A percentile compares a stretch with the other conserved stretches of the same genome.
Conservation (phyloP, 2,329 filamentous ascomycete species). For the Malbranchea cinnamomea region DNA sequence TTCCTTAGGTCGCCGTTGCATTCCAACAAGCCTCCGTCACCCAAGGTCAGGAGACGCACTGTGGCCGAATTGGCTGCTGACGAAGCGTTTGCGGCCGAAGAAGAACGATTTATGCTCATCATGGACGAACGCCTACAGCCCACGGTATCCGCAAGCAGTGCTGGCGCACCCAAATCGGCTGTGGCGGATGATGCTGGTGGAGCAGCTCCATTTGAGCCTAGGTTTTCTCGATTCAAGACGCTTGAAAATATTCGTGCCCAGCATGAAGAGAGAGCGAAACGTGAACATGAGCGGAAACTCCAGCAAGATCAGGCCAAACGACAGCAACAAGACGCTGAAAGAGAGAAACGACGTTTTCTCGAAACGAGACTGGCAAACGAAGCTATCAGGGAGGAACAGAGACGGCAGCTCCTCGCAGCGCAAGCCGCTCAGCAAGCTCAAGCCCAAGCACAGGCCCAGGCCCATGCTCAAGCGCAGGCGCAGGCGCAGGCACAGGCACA, state of each 20-base stretch:
- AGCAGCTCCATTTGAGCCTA: conserved; percentile 61
- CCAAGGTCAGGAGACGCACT: conserved; percentile 83
- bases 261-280: conserved; percentile 51
- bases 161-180: conserved; percentile 44
- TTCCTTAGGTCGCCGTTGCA: conserved; percentile 63
- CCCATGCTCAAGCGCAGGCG: conserved; percentile 1
- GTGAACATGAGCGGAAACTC: conserved; percentile 32
- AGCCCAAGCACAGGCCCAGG: conserved; percentile 21
- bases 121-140: conserved; percentile 69
- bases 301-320: conserved; percentile 36
- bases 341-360: conserved; percentile 32
- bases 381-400: conserved; percentile 25
- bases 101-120: conserved; percentile 84
- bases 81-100: conserved; percentile 75
- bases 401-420: conserved; percentile 27
- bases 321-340: conserved; percentile 33
- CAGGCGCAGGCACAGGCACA: not conserved
- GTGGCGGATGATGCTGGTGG: conserved; percentile 60
- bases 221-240: conserved; percentile 84
- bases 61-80: conserved; percentile 90
- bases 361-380: conserved; percentile 31
- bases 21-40: conserved; percentile 58
- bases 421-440: conserved; percentile 34
- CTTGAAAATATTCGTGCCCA: conserved; percentile 71
- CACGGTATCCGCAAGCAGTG: conserved; percentile 38